These are phyloP conservation scores for Umbelopsis vinacea DNA, from an alignment of 192 early-diverging fungal species.

Conservation along the genomic window DNA sequence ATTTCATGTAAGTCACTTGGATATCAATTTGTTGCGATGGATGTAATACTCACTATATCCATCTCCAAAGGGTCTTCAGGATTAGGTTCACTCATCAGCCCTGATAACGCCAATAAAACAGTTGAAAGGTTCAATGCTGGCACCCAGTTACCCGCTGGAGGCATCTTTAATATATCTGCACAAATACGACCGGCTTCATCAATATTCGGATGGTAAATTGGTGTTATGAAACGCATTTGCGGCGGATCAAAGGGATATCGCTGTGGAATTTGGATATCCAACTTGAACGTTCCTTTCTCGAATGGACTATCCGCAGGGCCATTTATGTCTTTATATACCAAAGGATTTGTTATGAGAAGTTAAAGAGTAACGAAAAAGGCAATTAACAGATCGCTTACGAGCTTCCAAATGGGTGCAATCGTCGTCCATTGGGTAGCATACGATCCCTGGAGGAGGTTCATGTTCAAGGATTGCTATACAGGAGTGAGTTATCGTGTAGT, in stretches of 20 bases:
- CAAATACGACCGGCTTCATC: constrained; percentile 80
- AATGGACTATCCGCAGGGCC: constrained; percentile 75
- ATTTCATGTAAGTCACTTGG: not conserved
- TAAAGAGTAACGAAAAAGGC: not conserved
- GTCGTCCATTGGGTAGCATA: constrained; percentile 68
- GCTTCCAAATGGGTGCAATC: constrained; percentile 59
- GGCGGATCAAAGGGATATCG: constrained; percentile 78
- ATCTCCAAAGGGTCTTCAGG: constrained; percentile 75
- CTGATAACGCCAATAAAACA: constrained; percentile 59
- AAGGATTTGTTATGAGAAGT: too few species aligned
- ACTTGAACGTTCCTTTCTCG: constrained; percentile 60
- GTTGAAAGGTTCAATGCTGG: constrained; percentile 68
- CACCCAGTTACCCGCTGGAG: constrained; percentile 62
- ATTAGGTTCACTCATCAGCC: constrained; percentile 69
- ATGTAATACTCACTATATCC: constrained; percentile 58
- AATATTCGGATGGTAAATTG: constrained; percentile 84
- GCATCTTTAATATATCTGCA: constrained; percentile 68
- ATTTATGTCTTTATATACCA: constrained; percentile 42
- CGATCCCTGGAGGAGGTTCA: constrained; percentile 59
- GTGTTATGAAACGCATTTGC: constrained; percentile 68
- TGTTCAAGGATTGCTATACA: constrained; percentile 31
- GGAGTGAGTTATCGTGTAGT: not conserved
- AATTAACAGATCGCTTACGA: constrained; percentile 39
- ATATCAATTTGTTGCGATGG: too few species aligned
- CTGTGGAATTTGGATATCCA: constrained; percentile 64